phyloP scores from a whole-genome alignment of 441 rosid species.

The Macaranga tanarius region DNA sequence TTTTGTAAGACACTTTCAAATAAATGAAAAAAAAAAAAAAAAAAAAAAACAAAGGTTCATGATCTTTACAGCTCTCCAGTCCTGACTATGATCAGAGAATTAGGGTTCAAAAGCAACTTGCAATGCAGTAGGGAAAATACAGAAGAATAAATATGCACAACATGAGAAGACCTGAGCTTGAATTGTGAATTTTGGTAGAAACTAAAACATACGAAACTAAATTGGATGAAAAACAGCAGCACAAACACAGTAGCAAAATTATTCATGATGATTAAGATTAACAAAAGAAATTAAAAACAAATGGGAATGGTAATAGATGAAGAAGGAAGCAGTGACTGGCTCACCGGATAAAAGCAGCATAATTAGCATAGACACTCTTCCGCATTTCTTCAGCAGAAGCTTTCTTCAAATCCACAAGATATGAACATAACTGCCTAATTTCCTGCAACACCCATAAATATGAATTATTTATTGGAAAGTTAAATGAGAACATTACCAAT shows the following conservation, averaged over 20 bases:
- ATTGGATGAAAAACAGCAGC: neutral
- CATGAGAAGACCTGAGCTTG: neutral
- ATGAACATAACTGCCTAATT: slow-evolving; percentile 71
- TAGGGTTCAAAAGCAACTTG: too few relatives aligned
- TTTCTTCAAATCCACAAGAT: slow-evolving; percentile 89
- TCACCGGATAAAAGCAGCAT: slow-evolving; percentile 92
- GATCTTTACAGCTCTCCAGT: too few relatives aligned
- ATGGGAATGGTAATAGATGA: neutral
- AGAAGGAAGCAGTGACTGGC: neutral
- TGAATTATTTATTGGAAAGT: too few relatives aligned
- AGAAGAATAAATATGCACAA: neutral
- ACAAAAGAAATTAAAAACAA: too few relatives aligned
- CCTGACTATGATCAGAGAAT: too few relatives aligned
- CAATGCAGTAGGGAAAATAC: too few relatives aligned
- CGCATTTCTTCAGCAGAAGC: slow-evolving; percentile 99
- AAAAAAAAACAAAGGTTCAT: too few relatives aligned
- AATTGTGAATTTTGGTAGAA: neutral
- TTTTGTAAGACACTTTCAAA: too few relatives aligned
- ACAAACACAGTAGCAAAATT: neutral
- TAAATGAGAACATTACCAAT: too few relatives aligned
- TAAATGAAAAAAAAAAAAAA: too few relatives aligned
- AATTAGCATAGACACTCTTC: slow-evolving; percentile 95
- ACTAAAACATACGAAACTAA: neutral
- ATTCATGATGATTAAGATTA: too few relatives aligned
- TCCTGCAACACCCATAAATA: slow-evolving; percentile 43